phyloP scores from a whole-genome alignment of 1,284 basidiomycete genomes.

The Cryptococcus sp. region DNA sequence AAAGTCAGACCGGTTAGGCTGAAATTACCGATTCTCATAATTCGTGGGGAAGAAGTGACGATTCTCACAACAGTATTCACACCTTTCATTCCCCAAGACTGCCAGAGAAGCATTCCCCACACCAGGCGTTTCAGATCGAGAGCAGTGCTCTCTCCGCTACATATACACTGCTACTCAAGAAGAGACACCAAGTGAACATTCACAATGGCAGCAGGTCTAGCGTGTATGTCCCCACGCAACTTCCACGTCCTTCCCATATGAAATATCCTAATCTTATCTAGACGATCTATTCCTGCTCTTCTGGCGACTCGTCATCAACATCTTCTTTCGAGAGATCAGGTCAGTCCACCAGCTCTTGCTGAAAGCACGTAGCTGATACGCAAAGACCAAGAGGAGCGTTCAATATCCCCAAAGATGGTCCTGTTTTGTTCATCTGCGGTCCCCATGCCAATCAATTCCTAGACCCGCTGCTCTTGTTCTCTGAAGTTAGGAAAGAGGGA shows the following conservation, averaged over 20 bases:
- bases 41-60: too few relatives aligned
- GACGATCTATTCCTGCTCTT: slow-evolving; percentile 46
- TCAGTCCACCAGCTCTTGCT: slow-evolving; percentile 10
- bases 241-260: slow-evolving; percentile 13
- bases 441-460: slow-evolving; percentile 98
- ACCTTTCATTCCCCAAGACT: too few relatives aligned
- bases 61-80: too few relatives aligned
- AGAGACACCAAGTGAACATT: neutral
- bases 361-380: neutral
- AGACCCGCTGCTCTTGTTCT: slow-evolving; percentile 82
- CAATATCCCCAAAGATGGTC: slow-evolving; percentile 87
- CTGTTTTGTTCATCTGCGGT: slow-evolving; percentile 93
- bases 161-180: too few relatives aligned
- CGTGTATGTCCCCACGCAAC: slow-evolving; percentile 27
- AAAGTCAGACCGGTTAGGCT: too few relatives aligned
- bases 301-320: slow-evolving; percentile 77
- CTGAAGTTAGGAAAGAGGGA: slow-evolving; percentile 83
- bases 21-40: too few relatives aligned
- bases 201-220: slow-evolving; percentile 34
- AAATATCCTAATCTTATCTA: slow-evolving; percentile 12
- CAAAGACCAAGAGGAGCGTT: slow-evolving; percentile 77
- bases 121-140: too few relatives aligned
- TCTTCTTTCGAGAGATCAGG: slow-evolving; percentile 96
- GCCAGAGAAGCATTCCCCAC: too few relatives aligned
- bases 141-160: too few relatives aligned